These are phyloP conservation scores for Brassica napus DNA, from an alignment of 345 rosid genomes.

Conservation along the genomic window DNA sequence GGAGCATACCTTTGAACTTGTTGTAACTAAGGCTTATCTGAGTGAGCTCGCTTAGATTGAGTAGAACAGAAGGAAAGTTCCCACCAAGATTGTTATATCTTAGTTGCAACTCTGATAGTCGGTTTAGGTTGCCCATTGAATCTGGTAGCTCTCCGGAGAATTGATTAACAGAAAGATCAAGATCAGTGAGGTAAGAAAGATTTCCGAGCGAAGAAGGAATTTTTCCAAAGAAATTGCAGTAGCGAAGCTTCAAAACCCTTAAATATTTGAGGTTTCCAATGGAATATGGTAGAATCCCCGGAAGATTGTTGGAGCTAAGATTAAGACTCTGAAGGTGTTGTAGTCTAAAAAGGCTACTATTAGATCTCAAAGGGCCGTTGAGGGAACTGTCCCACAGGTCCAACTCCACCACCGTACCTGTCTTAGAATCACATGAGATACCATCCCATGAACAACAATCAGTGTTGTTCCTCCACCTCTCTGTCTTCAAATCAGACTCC, in stretches of 20 bases:
- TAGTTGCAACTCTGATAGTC: background rate
- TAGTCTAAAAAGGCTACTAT: slow-evolving; percentile 10
- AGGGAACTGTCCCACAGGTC: background rate
- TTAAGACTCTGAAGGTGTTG: background rate
- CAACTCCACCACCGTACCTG: background rate
- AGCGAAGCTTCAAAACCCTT: background rate
- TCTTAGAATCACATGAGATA: background rate
- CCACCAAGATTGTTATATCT: background rate
- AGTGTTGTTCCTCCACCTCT: background rate
- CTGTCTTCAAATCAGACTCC: slow-evolving; percentile 1
- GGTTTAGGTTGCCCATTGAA: background rate
- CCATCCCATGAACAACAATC: background rate
- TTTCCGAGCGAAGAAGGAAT: background rate
- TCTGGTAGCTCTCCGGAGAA: background rate
- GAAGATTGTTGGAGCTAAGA: background rate
- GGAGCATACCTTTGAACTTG: slow-evolving; percentile 16
- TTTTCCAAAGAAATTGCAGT: background rate
- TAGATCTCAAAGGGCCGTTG: background rate
- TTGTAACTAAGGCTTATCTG: background rate
- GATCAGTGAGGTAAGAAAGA: background rate
- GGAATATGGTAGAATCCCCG: background rate
- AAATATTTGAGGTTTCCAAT: background rate
- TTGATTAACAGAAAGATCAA: background rate
- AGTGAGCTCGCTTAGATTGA: background rate
- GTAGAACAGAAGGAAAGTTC: background rate